phyloP scores from a whole-genome alignment of 495 filamentous ascomycete species.

The Aspergillus campestris region DNA sequence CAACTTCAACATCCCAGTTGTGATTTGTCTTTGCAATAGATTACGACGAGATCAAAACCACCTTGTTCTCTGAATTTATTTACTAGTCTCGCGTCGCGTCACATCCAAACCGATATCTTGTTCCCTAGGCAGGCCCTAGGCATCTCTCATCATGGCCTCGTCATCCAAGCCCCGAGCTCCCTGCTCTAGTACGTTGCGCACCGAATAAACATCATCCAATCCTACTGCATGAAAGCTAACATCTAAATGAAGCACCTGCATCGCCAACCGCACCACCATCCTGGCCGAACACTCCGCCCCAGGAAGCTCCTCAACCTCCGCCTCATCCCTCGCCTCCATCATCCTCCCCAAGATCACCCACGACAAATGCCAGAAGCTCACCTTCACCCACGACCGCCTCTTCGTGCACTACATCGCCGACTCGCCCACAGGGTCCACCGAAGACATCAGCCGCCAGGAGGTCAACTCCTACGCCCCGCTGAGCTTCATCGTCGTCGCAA shows the following conservation, averaged over 20 bases:
- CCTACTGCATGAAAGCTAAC: constrained; percentile 10
- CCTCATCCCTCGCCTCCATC: constrained; percentile 80
- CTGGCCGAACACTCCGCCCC: constrained; percentile 81
- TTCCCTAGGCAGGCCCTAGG: background rate
- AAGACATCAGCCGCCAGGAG: constrained; percentile 22
- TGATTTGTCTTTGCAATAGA: background rate
- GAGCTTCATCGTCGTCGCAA: constrained; percentile 78
- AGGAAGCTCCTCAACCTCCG: constrained; percentile 57
- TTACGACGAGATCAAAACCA: background rate
- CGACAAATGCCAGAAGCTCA: constrained; percentile 72
- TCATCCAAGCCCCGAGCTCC: constrained; percentile 68
- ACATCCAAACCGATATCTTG: background rate
- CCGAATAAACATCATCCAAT: background rate
- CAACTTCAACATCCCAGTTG: background rate
- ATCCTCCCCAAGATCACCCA: constrained; percentile 95
- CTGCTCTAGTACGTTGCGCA: constrained; percentile 63
- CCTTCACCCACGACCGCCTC: constrained; percentile 82
- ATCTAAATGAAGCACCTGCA: constrained; percentile 59
- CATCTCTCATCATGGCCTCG: constrained; percentile 56
- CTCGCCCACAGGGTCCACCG: constrained; percentile 53
- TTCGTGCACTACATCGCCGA: constrained; percentile 95
- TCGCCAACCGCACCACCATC: constrained; percentile 85
- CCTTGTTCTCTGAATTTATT: background rate
- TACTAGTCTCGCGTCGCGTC: background rate
- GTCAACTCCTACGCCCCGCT: constrained; percentile 61